A percentile compares a stretch with the other conserved stretches of the same genome.
These are phyloP conservation scores for Clavariopsis aquatica DNA, from an alignment of 495 filamentous ascomycete species.

Conservation along the genomic window DNA sequence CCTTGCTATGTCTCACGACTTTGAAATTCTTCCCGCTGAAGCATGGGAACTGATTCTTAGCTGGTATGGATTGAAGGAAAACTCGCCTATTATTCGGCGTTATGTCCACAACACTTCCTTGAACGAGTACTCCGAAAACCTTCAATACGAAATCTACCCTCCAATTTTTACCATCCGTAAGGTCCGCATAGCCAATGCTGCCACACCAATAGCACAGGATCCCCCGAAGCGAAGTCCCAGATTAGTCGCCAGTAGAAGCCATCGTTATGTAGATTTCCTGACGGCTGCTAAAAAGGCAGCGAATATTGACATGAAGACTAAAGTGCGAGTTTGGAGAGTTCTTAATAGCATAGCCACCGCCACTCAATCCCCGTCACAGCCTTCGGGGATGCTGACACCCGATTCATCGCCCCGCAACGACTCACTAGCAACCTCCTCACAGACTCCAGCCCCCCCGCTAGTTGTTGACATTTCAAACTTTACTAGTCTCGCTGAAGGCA, in stretches of 20 bases:
- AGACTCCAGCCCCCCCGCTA: slow-evolving; percentile 54
- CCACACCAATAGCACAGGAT: slow-evolving; percentile 60
- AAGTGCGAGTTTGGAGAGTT: slow-evolving; percentile 79
- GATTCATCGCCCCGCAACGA: slow-evolving; percentile 55
- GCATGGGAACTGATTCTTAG: slow-evolving; percentile 79
- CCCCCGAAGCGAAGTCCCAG: slow-evolving; percentile 53
- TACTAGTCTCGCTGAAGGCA: slow-evolving; percentile 62
- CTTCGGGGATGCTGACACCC: slow-evolving; percentile 58
- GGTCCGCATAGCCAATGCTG: slow-evolving; percentile 62
- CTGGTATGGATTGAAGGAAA: slow-evolving; percentile 77
- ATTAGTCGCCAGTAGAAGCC: slow-evolving; percentile 68
- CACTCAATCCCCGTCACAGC: slow-evolving; percentile 37
- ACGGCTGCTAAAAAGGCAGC: slow-evolving; percentile 66
- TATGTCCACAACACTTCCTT: slow-evolving; percentile 72
- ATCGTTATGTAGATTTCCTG: slow-evolving; percentile 70
- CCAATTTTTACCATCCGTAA: slow-evolving; percentile 86
- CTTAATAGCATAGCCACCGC: slow-evolving; percentile 48
- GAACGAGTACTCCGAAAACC: slow-evolving; percentile 55
- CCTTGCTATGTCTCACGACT: slow-evolving; percentile 64
- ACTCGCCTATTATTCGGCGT: slow-evolving; percentile 72
- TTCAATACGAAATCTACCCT: slow-evolving; percentile 82
- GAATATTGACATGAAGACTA: slow-evolving; percentile 65
- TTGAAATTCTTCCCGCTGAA: slow-evolving; percentile 71
- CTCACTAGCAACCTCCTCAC: slow-evolving; percentile 48
- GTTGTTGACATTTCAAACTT: slow-evolving; percentile 75